Evolutionary conservation across 1,139 yeast genomes (phyloP).

Genomic region (Taphrina pruni): DNA sequence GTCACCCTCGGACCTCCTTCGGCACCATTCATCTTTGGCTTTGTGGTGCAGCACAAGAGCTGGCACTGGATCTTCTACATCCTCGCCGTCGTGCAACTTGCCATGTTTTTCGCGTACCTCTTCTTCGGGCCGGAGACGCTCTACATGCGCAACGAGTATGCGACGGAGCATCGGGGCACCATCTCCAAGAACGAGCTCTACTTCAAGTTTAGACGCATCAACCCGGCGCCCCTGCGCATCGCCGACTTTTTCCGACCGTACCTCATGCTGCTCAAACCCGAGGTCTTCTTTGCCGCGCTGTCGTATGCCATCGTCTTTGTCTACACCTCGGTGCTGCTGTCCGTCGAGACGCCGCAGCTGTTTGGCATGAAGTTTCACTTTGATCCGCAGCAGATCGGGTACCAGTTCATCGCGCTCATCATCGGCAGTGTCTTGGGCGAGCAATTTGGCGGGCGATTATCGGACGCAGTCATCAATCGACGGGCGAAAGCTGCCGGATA

Average conservation of each 20-base stretch:
- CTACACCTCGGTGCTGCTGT: conserved; percentile 49
- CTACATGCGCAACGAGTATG: conserved; percentile 40
- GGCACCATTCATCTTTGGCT: conserved; percentile 47
- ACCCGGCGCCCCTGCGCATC: conserved; percentile 28
- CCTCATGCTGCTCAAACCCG: conserved; percentile 8
- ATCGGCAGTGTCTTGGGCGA: conserved; percentile 51
- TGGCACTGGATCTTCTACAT: conserved; percentile 44
- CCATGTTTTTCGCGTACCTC: conserved; percentile 37
- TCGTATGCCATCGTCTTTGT: conserved; percentile 49
- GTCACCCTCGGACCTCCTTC: conserved; percentile 44
- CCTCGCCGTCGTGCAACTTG: conserved; percentile 44
- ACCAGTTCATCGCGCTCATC: conserved; percentile 50
- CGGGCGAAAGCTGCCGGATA: conserved; percentile 6
- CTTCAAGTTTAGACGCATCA: conserved; percentile 34
- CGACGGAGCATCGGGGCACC: conserved; percentile 1
- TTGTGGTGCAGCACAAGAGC: conserved; percentile 45
- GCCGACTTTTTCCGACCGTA: conserved; percentile 36
- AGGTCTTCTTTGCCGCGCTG: conserved; percentile 46
- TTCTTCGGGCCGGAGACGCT: conserved; percentile 45
- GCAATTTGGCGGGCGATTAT: conserved; percentile 49
- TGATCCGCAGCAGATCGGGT: conserved; percentile 49
- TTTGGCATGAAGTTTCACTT: conserved; percentile 49
- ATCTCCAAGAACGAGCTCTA: conserved; percentile 6
- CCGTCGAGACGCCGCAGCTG: conserved; percentile 51
- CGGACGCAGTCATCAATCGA: conserved; percentile 50